phyloP scores from a whole-genome alignment of 352 stramenopile genomes.

The Elongisporangium prolatum region DNA sequence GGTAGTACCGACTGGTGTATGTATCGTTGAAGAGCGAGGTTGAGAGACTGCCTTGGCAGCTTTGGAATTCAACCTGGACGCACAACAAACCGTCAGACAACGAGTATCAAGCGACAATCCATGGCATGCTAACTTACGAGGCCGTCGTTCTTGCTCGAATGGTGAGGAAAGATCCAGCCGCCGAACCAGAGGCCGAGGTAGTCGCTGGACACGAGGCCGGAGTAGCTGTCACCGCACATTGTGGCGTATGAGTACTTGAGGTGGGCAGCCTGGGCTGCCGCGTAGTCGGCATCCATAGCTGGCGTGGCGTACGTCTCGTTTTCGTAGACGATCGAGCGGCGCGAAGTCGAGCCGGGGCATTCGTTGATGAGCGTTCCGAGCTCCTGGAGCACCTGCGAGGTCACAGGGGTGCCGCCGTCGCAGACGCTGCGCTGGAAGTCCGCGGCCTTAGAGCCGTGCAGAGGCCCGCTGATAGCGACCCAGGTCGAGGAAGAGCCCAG shows the following conservation, averaged over 20 bases:
- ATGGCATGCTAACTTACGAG: not conserved
- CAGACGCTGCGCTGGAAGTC: conserved; percentile 28
- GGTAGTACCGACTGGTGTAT: conserved; percentile 41
- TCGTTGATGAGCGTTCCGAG: conserved; percentile 18
- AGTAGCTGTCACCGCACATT: conserved; percentile 30
- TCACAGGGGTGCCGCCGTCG: conserved; percentile 11
- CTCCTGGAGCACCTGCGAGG: conserved; percentile 21
- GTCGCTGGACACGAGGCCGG: conserved; percentile 25
- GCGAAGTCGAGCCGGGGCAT: conserved; percentile 31
- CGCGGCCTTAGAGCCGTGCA: conserved; percentile 11
- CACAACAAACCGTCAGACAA: not conserved
- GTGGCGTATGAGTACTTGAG: conserved; percentile 17
- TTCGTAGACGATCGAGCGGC: conserved; percentile 29
- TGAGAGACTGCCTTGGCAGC: conserved; percentile 35
- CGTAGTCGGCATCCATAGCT: conserved; percentile 17
- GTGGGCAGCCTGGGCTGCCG: conserved; percentile 21
- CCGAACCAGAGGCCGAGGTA: conserved; percentile 22
- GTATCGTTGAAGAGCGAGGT: conserved; percentile 22
- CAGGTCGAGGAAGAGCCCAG: conserved; percentile 15
- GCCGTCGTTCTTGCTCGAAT: conserved; percentile 33
- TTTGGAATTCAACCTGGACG: conserved; percentile 49
- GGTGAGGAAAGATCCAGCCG: conserved; percentile 22
- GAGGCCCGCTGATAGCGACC: conserved; percentile 20
- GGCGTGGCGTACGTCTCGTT: conserved; percentile 13
- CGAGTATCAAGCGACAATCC: too few relatives aligned